Evolutionary conservation across 768 basidiomycete species (phyloP).

Genomic region (Phylloporus scabripes): DNA sequence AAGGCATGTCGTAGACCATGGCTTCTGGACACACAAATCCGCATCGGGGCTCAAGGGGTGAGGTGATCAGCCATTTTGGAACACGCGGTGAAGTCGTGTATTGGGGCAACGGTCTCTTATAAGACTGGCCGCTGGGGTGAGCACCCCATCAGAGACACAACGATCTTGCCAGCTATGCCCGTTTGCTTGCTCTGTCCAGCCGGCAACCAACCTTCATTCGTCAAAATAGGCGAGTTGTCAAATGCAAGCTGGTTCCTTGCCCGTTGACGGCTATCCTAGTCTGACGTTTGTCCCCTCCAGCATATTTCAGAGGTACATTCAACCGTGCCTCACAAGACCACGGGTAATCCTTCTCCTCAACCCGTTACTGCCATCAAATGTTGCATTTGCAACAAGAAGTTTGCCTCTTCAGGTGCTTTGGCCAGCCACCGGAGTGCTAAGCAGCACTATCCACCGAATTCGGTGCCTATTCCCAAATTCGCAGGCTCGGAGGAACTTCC

Average conservation of each 20-base stretch:
- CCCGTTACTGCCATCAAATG: slow-evolving; percentile 14
- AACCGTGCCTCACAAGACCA: neutral
- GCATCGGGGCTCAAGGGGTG: slow-evolving; percentile 18
- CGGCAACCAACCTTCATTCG: slow-evolving; percentile 21
- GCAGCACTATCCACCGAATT: slow-evolving; percentile 13
- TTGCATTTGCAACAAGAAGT: slow-evolving; percentile 24
- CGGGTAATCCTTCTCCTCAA: slow-evolving; percentile 1
- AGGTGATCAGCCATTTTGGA: slow-evolving; percentile 23
- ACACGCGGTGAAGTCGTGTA: slow-evolving; percentile 32
- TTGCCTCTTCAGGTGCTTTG: slow-evolving; percentile 14
- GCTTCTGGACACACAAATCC: slow-evolving; percentile 20
- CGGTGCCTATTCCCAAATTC: slow-evolving; percentile 3
- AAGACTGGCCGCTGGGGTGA: slow-evolving; percentile 18
- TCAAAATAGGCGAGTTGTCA: slow-evolving; percentile 13
- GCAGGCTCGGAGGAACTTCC: slow-evolving; percentile 1
- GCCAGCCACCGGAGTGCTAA: slow-evolving; percentile 21
- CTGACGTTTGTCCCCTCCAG: slow-evolving; percentile 12
- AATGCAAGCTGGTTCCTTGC: slow-evolving; percentile 9
- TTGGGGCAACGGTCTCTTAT: slow-evolving; percentile 29
- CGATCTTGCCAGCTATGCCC: slow-evolving; percentile 21
- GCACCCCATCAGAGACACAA: slow-evolving; percentile 9
- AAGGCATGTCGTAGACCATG: slow-evolving; percentile 21
- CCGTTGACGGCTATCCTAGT: neutral
- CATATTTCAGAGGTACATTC: slow-evolving; percentile 21
- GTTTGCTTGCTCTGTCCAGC: slow-evolving; percentile 22